phyloP scores from a whole-genome alignment of 2,329 filamentous ascomycete species.

The Colletotrichum tropicicola region DNA sequence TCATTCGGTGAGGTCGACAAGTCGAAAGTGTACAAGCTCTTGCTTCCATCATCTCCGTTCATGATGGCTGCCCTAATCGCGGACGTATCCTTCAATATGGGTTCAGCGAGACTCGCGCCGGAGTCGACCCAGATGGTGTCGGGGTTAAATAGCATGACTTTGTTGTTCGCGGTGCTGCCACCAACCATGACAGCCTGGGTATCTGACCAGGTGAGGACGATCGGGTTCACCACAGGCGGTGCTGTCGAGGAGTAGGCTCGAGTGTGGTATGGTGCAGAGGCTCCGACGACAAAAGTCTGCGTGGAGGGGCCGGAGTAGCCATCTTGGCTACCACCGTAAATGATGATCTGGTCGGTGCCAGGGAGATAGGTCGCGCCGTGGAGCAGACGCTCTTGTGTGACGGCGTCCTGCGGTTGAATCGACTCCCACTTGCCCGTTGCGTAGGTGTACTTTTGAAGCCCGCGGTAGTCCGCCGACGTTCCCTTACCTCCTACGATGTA shows the following conservation, averaged over 20 bases:
- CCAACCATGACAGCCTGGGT: conserved; percentile 79
- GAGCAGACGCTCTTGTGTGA: conserved; percentile 74
- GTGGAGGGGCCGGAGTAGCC: conserved; percentile 67
- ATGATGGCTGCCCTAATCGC: conserved; percentile 71
- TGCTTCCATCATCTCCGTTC: conserved; percentile 79
- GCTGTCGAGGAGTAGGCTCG: conserved; percentile 66
- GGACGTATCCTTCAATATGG: conserved; percentile 66
- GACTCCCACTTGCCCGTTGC: conserved; percentile 62
- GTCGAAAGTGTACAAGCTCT: conserved; percentile 82
- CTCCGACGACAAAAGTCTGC: conserved; percentile 79
- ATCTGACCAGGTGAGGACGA: conserved; percentile 79
- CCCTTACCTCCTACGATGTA: conserved; percentile 83
- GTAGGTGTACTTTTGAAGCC: conserved; percentile 75
- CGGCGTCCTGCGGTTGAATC: conserved; percentile 51
- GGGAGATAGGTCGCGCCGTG: conserved; percentile 82
- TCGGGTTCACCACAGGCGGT: conserved; percentile 72
- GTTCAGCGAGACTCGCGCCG: conserved; percentile 68
- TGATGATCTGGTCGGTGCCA: conserved; percentile 74
- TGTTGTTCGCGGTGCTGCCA: conserved; percentile 71
- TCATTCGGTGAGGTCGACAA: conserved; percentile 77
- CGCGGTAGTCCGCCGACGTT: conserved; percentile 65
- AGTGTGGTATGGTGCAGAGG: conserved; percentile 71
- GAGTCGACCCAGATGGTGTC: conserved; percentile 73
- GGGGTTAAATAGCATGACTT: conserved; percentile 77
- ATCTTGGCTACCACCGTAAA: conserved; percentile 81